Base-by-base conservation (phyloP, 31 red algal species). In the Porphyra umbilicalis region DNA sequence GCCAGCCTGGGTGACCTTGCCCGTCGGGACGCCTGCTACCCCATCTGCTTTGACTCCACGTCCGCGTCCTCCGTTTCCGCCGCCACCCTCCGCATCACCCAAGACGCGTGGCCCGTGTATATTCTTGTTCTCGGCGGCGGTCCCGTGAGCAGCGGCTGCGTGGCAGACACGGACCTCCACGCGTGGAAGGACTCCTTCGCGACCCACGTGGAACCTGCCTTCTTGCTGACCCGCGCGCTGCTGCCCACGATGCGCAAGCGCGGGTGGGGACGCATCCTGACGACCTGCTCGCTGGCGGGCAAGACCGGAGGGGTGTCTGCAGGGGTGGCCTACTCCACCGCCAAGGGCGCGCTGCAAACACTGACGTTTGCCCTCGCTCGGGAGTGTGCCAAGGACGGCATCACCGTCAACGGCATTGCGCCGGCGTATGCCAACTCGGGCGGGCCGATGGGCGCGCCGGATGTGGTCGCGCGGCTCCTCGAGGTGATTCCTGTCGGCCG, bases 341-440 rank as follows among this genome's bases (percentile, higher is more conserved):
- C 92, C 39, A 98, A 98, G 79, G 96, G 96, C 75, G 96, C 96
- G 32, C 83, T 98, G 46, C 96, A 98, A 79, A 98, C 92, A 0
- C 89, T 98, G 82, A 98, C 96, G 10, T 98, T 95, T 78, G 92
- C 90, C 6, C 83, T 98, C 10, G 96, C 96, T 33, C 81, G 96
- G 38, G 96, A 98, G 79, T 86, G 80, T 31, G 96, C 96, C 5
- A 92, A 93, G 81, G 92, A 95, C 74, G 93, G 93, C 13, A 86
- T 98, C 42, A 98, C 96, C 14, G 96, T 98, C 35, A 98, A 98
- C 78, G 96, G 92, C 31, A 95, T 98, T 42, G 92, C 92, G 32
- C 92, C 93, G 8, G 96, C 96, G 31, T 98, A 98, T 75, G 87
- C 95, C 76, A 86, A 88, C 16, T 95, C 96, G 39, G 82, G 93